These are phyloP conservation scores for Calonectria leucothoes DNA, from an alignment of 2,329 filamentous ascomycete species.

Conservation along the genomic window DNA sequence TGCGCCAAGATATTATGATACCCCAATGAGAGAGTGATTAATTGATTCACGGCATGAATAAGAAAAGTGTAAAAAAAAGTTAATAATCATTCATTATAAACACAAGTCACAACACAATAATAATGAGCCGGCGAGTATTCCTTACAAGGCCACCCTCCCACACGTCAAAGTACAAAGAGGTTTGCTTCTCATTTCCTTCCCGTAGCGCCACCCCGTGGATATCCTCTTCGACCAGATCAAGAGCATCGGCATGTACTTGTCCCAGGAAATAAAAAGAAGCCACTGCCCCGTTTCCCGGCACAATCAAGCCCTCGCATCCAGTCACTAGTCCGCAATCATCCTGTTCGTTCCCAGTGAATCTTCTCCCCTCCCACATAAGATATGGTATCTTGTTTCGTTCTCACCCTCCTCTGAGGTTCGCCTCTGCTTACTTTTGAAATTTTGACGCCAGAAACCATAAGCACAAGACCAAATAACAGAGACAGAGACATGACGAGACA, in stretches of 20 bases:
- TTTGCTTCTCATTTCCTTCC: slow-evolving; percentile 39
- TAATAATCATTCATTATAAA: slow-evolving; percentile 43
- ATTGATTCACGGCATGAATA: too few species aligned
- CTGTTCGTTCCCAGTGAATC: not conserved
- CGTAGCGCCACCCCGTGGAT: slow-evolving; percentile 31
- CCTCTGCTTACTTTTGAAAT: slow-evolving; percentile 25
- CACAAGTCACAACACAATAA: slow-evolving; percentile 38
- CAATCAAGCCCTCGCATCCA: slow-evolving; percentile 24
- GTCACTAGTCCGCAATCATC: slow-evolving; percentile 9
- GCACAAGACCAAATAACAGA: slow-evolving; percentile 19
- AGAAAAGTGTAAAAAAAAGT: slow-evolving; percentile 26
- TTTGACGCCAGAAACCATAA: slow-evolving; percentile 24
- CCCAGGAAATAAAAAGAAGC: slow-evolving; percentile 38
- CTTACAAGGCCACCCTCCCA: slow-evolving; percentile 37
- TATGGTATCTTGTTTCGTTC: not conserved
- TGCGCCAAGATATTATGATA: not conserved
- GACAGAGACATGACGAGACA: slow-evolving; percentile 19
- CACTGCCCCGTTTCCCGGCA: slow-evolving; percentile 24
- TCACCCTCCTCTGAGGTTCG: not conserved
- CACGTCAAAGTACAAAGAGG: slow-evolving; percentile 38
- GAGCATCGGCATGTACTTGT: slow-evolving; percentile 31
- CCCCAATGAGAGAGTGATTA: not conserved
- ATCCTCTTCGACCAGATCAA: slow-evolving; percentile 25
- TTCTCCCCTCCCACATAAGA: not conserved
- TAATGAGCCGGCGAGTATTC: slow-evolving; percentile 35